phyloP scores from a whole-genome alignment of 441 rosid genomes.

The Croton setiger region DNA sequence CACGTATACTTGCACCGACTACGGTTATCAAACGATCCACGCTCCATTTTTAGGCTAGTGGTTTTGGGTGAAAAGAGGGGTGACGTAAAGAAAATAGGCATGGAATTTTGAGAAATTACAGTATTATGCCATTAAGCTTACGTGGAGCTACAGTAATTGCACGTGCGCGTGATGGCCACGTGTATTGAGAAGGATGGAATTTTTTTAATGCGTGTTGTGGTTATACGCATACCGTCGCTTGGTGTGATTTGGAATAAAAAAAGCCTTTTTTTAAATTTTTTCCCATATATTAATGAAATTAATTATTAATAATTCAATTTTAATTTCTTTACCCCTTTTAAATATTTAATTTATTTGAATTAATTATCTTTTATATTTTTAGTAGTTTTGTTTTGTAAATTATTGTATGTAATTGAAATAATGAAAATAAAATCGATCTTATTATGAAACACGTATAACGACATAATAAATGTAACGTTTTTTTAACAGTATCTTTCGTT shows the following conservation, averaged over 20 bases:
- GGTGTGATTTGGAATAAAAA: not conserved
- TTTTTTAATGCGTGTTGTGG: slow-evolving; percentile 10
- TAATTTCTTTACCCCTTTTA: not conserved
- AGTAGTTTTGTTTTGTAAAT: too few species aligned
- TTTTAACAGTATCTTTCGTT: too few species aligned
- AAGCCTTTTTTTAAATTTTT: not conserved
- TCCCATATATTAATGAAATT: not conserved
- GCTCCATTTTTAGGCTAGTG: not conserved
- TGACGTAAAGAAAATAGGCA: not conserved
- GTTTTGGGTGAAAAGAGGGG: not conserved
- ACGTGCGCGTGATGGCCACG: slow-evolving; percentile 28
- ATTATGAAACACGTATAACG: too few species aligned
- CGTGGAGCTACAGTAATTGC: slow-evolving; percentile 25
- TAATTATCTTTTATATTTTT: too few species aligned
- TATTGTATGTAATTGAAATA: too few species aligned
- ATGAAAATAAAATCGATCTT: too few species aligned
- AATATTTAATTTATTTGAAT: too few species aligned
- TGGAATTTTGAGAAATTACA: slow-evolving; percentile 2
- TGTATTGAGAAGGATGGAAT: not conserved
- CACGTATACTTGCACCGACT: slow-evolving; percentile 30
- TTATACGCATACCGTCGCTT: slow-evolving; percentile 4
- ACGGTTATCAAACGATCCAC: not conserved
- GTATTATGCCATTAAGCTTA: slow-evolving; percentile 8
- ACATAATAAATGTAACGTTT: too few species aligned
- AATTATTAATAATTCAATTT: too few species aligned